Evolutionary conservation across 345 rosid genomes (phyloP).

Genomic region (Stellera chamaejasme): DNA sequence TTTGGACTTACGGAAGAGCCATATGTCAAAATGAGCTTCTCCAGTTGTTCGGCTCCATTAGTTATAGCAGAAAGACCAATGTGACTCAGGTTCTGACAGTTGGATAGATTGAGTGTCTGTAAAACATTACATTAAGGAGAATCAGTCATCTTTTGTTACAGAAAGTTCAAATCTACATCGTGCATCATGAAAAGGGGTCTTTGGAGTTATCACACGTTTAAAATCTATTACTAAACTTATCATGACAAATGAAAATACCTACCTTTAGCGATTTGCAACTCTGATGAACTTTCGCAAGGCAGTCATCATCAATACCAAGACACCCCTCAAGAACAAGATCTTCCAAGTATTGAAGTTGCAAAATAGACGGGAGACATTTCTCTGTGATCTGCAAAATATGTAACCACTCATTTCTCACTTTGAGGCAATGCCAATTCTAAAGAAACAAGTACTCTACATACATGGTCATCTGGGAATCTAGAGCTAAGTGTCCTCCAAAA

Average conservation of each 20-base stretch:
- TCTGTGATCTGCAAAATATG: constrained; percentile 30
- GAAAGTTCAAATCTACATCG: neutral
- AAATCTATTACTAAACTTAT: no score
- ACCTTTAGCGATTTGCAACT: constrained; percentile 38
- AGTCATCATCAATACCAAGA: constrained; percentile 39
- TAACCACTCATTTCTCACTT: neutral
- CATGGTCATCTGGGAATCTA: neutral
- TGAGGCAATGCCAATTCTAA: neutral
- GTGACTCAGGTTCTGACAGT: constrained; percentile 37
- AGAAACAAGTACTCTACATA: neutral
- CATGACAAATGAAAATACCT: constrained; percentile 2
- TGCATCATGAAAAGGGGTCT: neutral
- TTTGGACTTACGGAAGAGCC: constrained; percentile 28
- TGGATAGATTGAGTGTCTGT: constrained; percentile 34
- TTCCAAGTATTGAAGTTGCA: constrained; percentile 37
- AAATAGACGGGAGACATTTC: constrained; percentile 31
- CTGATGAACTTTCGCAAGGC: constrained; percentile 26
- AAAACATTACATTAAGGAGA: constrained; percentile 5
- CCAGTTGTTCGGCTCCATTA: constrained; percentile 24
- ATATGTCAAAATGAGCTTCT: constrained; percentile 29
- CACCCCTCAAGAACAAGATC: constrained; percentile 42
- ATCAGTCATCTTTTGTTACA: neutral
- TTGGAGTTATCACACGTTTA: no score
- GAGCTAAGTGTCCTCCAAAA: no score
- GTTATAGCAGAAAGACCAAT: constrained; percentile 28